Evolutionary conservation across 108 stramenopile genomes (phyloP).

Genomic region (Nitzschia sp.): DNA sequence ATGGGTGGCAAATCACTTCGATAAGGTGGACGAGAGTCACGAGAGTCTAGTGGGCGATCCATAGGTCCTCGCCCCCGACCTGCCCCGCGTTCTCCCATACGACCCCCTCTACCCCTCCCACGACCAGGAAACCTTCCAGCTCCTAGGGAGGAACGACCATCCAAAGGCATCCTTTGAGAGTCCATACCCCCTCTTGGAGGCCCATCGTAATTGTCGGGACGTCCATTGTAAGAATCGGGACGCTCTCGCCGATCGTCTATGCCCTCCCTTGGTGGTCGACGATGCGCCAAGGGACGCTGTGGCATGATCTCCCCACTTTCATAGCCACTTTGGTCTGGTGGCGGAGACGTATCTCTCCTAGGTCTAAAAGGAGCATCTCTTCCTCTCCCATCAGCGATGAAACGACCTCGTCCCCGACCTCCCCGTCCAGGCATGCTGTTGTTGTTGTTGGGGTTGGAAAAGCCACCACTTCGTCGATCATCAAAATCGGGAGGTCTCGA

Average conservation of each 20-base stretch:
- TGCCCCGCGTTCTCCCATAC: too few species aligned
- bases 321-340: conserved; percentile 23
- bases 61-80: too few species aligned
- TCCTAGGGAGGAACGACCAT: too few species aligned
- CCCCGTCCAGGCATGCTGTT: conserved; percentile 1
- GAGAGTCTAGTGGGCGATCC: too few species aligned
- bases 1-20: conserved; percentile 1
- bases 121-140: too few species aligned
- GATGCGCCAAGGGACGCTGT: conserved; percentile 17
- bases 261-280: not conserved
- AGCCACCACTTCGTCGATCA: conserved; percentile 5
- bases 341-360: conserved; percentile 1
- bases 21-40: conserved; percentile 10
- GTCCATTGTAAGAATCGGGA: too few species aligned
- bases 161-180: too few species aligned
- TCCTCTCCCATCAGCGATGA: conserved; percentile 19
- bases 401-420: conserved; percentile 16
- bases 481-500: conserved; percentile 3
- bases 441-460: not conserved
- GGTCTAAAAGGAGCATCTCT: not conserved
- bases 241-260: too few species aligned
- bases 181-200: too few species aligned
- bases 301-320: conserved; percentile 36
- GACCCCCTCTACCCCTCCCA: too few species aligned
- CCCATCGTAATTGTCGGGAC: too few species aligned